phyloP scores from a whole-genome alignment of 1,284 basidiomycete species.

The Pseudozyma tsukubaensis region DNA sequence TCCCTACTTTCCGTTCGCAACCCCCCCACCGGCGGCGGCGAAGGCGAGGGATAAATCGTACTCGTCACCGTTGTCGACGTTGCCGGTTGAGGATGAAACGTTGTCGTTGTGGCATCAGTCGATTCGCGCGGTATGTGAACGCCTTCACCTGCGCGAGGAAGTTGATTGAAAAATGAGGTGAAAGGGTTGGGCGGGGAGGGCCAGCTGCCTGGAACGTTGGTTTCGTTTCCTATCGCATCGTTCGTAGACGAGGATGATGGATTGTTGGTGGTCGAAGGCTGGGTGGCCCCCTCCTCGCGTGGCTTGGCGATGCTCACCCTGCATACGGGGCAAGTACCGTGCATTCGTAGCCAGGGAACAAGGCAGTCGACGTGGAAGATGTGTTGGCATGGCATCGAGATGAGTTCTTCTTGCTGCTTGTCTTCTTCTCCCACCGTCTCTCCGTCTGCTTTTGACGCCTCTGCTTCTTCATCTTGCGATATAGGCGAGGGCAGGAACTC shows the following conservation, averaged over 20 bases:
- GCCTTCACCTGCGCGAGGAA: conserved; percentile 2
- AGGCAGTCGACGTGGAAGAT: conserved; percentile 62
- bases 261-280: background rate
- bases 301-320: conserved; percentile 47
- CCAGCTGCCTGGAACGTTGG: conserved; percentile 21
- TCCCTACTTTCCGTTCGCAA: background rate
- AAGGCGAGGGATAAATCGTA: conserved; percentile 17
- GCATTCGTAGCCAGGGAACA: conserved; percentile 58
- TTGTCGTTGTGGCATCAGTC: conserved; percentile 8
- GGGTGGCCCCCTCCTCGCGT: conserved; percentile 2
- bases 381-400: conserved; percentile 59
- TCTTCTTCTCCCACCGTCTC: conserved; percentile 23
- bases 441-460: background rate
- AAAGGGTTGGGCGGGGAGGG: conserved; percentile 33
- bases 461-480: background rate
- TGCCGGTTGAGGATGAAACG: conserved; percentile 23
- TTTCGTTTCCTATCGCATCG: background rate
- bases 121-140: conserved; percentile 11
- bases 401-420: conserved; percentile 51
- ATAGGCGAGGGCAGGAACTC: conserved; percentile 38
- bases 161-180: conserved; percentile 12
- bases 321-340: conserved; percentile 64
- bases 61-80: conserved; percentile 33
- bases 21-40: background rate
- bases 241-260: background rate